Base-by-base conservation (phyloP, 179 eudicot species). In the Sideroxylon spinosum region DNA sequence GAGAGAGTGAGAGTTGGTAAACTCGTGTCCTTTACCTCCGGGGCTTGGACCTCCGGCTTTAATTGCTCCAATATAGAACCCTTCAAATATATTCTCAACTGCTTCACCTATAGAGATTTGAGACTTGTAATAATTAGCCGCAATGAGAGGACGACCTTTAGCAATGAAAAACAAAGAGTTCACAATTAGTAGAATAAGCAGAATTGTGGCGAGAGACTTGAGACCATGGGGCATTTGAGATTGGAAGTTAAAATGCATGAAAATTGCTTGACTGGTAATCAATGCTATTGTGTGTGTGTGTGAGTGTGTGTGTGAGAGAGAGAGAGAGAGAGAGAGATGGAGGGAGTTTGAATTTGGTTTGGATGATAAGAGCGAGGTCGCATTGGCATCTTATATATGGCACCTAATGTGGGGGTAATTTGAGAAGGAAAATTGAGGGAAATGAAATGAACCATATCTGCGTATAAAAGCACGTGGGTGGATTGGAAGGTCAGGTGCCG, bases 401-500 rank as follows among this genome's bases (percentile, higher is more conserved):
- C 52, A 10, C 0, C 10, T 0, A 16, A 28, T 13, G 7, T 1
- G 65, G 65, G 65, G 50, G 48, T n/a, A n/a, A 68, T 68, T 68
- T 68, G 73, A 68, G 26, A n/a, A 1, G 48, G 37, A 32, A 32
- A 0, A 50, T 9, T 50, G 6, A 14, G 13, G 49, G 61, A 9
- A 53, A 25, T 11, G 46, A 23, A 70, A 70, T 50, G 74, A 25
- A 71, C 9, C 20, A 23, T 26, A 37, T 12, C 1, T 32, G 8
- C 3, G 23, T 66, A 29, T 62, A 65, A 59, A 53, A 65, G 26
- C 79, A 65, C 79, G 79, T 76, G 71, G 78, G 78, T 63, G 48
- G 29, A 46, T 75, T 63, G 68, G 46, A 75, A 75, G 16, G 64
- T 9, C 22, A 14, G 60, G 46, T 16, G 75, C 32, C 14, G 57